Percentiles rank a stretch among this genome's conserved stretches.
Conservation (phyloP, 306 rosid species). For the Pyrus bretschneideri region DNA sequence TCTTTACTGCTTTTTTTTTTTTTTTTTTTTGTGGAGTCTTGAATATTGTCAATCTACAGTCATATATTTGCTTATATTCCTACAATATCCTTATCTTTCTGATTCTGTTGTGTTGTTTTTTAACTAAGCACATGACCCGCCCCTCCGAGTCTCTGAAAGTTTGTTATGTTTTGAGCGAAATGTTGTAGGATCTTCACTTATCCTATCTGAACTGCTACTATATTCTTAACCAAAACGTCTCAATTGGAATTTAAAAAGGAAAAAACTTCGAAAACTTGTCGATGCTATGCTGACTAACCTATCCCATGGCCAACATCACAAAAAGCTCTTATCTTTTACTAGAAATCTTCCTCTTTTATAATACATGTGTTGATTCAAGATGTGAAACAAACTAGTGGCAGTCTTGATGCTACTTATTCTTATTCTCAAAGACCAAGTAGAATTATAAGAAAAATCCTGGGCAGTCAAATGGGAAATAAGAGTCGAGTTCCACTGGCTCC, state of each 20-base stretch:
- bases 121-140: background rate
- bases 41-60: background rate
- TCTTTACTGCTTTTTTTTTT: background rate
- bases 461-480: constrained; percentile 45
- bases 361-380: constrained; percentile 13
- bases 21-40: background rate
- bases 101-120: background rate
- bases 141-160: background rate
- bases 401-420: constrained; percentile 7
- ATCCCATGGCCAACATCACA: background rate
- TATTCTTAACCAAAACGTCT: background rate
- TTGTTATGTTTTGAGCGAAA: background rate
- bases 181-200: background rate
- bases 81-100: background rate
- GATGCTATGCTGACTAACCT: background rate
- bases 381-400: constrained; percentile 5
- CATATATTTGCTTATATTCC: background rate
- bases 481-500: constrained; percentile 37
- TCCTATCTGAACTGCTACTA: background rate
- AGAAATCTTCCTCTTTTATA: constrained; percentile 1
- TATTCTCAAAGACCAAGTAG: background rate
- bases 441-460: constrained; percentile 35
- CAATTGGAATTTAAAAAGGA: background rate
- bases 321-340: constrained; percentile 4
- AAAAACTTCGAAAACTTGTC: background rate